A percentile compares a stretch with the other conserved stretches of the same genome.
Conservation (phyloP, 179 eudicot species). For the Patellifolia procumbens region DNA sequence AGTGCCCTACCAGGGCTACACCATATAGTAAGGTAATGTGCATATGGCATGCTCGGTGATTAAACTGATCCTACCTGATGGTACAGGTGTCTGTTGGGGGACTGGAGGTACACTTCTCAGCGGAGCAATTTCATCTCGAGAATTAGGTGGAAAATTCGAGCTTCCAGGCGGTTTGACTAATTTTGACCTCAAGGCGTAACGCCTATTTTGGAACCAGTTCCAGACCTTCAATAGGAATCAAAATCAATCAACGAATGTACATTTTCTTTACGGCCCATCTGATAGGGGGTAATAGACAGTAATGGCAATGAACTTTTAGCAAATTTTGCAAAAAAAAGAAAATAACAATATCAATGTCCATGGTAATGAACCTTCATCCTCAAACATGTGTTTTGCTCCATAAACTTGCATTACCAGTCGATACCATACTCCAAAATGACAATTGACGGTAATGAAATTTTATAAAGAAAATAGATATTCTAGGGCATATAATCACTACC, state of each 20-base stretch:
- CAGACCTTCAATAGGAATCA: conserved; percentile 56
- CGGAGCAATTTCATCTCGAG: conserved; percentile 48
- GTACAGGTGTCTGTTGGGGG: conserved; percentile 44
- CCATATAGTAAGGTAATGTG: background rate
- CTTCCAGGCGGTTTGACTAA: conserved; percentile 56
- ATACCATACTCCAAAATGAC: too few relatives aligned
- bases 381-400: too few relatives aligned
- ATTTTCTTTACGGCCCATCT: too few relatives aligned
- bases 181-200: conserved; percentile 87
- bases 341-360: too few relatives aligned
- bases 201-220: conserved; percentile 98
- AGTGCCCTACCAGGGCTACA: conserved; percentile 8
- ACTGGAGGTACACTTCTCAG: conserved; percentile 54
- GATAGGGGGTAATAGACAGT: too few relatives aligned
- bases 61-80: conserved; percentile 47
- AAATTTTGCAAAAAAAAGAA: too few relatives aligned
- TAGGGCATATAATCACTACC: too few relatives aligned
- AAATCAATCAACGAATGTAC: background rate
- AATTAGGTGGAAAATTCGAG: conserved; percentile 40
- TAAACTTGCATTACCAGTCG: too few relatives aligned
- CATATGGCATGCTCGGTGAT: conserved; percentile 9
- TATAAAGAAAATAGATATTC: too few relatives aligned
- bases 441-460: too few relatives aligned
- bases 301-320: too few relatives aligned
- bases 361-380: too few relatives aligned